Base-by-base conservation (phyloP, 2,329 filamentous ascomycete genomes). In the Ilyonectria robusta region DNA sequence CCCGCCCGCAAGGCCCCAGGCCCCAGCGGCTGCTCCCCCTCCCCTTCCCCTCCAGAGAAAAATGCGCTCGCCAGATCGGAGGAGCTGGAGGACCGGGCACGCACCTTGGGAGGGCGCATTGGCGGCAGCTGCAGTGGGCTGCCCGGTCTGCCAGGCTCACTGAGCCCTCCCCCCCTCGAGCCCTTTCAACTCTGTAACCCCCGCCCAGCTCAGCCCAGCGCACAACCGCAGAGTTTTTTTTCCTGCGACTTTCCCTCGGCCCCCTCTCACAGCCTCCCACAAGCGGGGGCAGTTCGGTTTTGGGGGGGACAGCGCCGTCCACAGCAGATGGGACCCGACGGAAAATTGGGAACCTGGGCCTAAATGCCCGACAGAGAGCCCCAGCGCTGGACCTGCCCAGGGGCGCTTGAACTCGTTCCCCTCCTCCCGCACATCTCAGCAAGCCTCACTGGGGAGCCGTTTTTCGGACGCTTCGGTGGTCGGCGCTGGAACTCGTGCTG, bases 71-170 rank as follows among this genome's bases (percentile, higher is more conserved):
- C 17, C 54, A 31, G 42, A 19, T 23, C 48, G 51, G 54, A 51
- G 35, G 23, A 23, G 37, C 40, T 46, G 59, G 26, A 53, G 46
- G 50, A 48, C 40, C 47, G 17, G 13, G 40, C 26, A 26, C n/a
- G 46, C 61, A 21, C 33, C 26, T 44, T 63, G 46, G 42, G 51
- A 35, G 15, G 54, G 47, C 48, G 19, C 47, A 54, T 47, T 59
- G 48, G 40, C 44, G 64, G 63, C 26, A 53, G 46, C 53, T 40
- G 47, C 59, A 62, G 63, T 57, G 53, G 51, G 35, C 57, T 23
- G 33, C 37, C 42, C 17, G 46, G 31, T 17, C 19, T 47, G 23
- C 48, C 50, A 58, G 51, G 65, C 48, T 57, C 50, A 31, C 42
- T 48, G 50, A 56, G 50, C 37, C 26, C 19, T 29, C 61, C 54